Evolutionary conservation across 83 land plant genomes (phyloP), one percentile per base, ranked within the genome.

Genomic region (Isoetes engelmannii): DNA sequence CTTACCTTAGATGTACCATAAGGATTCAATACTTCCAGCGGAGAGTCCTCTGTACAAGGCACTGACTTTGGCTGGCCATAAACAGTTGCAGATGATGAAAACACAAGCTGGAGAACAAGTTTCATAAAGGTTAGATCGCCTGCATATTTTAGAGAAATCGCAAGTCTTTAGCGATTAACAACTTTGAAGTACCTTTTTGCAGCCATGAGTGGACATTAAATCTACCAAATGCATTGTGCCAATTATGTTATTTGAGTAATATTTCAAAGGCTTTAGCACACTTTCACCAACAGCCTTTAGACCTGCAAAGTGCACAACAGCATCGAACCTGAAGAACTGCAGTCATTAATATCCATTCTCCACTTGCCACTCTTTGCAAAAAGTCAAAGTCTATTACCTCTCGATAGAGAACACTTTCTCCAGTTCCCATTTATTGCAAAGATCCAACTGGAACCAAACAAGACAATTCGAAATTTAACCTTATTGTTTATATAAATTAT

Each of bases 61-160:
- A 90, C 80, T 48, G 81, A 81, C 57, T 90, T 88, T 37, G 96
- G 96, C 79, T 90, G 96, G 37, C 96, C 96, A 85, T 90, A 90
- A 21, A 90, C 96, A 20, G 92, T 90, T 74, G 96, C 85, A 53
- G 96, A 90, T 7, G 92, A 90, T n/a, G 90, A 90, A 74, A 90
- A 90, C 17, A 90, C 92, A 80, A 90, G 74, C 92, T 90, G 77
- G 15, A 19, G 42, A 77, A 54, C 42, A 44, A 61, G 15, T 41
- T 48, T 44, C 58, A 46, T 8, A 46, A 9, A 68, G 13, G 18
- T 42, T 74, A 67, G 56, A 74, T 67, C 71, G 77, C 67, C 13
- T 57, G 65, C 44, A 64, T 42, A 15, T 4, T 42, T 67, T 48
- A 7, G 50, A 20, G 20, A 7, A 47, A 47, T 20, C 0, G 10